Conservation (phyloP, 2,329 filamentous ascomycete genomes). For the Xylariaceae sp. region DNA sequence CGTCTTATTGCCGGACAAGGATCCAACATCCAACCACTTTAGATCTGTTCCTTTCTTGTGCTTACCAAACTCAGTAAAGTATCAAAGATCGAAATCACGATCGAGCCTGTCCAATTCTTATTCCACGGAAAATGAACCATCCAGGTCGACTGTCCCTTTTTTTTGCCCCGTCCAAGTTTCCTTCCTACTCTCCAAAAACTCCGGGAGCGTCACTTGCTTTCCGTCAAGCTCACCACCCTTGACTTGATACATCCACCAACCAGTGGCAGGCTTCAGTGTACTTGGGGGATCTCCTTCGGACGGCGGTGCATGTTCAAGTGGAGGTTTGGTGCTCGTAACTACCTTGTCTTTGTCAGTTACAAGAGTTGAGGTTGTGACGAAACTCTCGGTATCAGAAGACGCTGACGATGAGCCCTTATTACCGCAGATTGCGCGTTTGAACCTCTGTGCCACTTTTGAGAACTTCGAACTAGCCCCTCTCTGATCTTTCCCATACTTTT, state of each 20-base stretch:
- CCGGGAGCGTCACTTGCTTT: neutral
- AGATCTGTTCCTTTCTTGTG: no score
- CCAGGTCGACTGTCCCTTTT: neutral
- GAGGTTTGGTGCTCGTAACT: neutral
- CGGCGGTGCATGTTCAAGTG: neutral
- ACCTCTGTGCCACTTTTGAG: no score
- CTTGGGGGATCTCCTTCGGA: neutral
- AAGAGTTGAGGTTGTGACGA: neutral
- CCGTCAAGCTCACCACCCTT: neutral
- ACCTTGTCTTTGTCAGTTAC: neutral
- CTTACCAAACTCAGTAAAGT: no score
- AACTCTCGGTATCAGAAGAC: neutral
- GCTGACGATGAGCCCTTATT: no score
- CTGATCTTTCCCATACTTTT: no score
- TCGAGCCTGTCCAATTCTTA: neutral
- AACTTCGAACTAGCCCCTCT: no score
- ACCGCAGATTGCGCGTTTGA: no score
- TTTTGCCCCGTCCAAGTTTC: neutral
- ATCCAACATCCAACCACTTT: no score
- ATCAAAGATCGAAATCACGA: no score
- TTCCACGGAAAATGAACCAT: neutral
- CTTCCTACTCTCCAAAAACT: neutral
- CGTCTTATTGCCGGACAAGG: no score
- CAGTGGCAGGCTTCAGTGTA: neutral
- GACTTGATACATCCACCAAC: neutral